Conservation (phyloP, 345 rosid genomes). For the Eucalyptus regnans region DNA sequence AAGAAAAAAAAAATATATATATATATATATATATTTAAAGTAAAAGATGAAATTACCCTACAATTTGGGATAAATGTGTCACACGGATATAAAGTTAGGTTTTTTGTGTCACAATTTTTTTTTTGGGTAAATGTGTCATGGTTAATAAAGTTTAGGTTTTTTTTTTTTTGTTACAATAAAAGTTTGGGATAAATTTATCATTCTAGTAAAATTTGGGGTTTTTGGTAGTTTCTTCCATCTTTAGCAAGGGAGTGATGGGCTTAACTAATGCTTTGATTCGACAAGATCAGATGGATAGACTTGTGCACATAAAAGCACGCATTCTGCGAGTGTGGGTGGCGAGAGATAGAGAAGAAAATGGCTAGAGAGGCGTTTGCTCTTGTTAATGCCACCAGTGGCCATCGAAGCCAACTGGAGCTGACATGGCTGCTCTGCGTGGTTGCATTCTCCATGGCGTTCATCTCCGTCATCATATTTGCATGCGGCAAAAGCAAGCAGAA, state of each 20-base stretch:
- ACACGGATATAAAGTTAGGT: fast-evolving
- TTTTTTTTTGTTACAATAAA: no score
- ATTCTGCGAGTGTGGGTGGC: not conserved
- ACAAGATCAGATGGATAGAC: not conserved
- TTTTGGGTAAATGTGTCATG: no score
- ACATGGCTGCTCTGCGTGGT: not conserved
- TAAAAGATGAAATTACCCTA: no score
- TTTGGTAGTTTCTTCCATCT: not conserved
- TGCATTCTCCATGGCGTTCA: not conserved
- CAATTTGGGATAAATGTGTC: no score
- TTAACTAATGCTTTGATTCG: not conserved
- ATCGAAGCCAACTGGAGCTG: not conserved
- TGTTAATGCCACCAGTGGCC: not conserved
- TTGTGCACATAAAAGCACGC: not conserved
- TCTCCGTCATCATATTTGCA: not conserved
- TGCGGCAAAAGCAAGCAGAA: not conserved
- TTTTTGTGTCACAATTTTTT: no score
- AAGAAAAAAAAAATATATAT: no score
- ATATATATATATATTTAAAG: no score
- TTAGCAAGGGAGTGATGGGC: not conserved
- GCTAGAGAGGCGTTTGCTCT: not conserved
- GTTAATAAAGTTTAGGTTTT: no score
- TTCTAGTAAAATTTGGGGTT: no score
- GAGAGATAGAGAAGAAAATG: not conserved
- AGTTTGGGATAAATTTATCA: no score